Conservation (phyloP, 1,139 yeast species). For the Sugiyamaella pinicola region DNA sequence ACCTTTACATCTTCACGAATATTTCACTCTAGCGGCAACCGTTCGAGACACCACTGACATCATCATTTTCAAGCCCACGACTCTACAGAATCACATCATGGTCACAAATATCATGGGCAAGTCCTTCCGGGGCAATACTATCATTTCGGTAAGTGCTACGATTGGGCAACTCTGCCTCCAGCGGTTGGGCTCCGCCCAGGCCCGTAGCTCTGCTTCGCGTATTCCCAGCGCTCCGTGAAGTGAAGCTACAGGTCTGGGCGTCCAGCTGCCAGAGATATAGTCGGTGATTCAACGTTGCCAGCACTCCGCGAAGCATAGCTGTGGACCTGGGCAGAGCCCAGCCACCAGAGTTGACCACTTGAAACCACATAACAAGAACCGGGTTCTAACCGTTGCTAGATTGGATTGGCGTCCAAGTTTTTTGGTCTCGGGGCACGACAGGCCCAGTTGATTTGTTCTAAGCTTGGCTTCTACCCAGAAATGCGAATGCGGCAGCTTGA, state of each 20-base stretch:
- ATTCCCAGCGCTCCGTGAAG: neutral
- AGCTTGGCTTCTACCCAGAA: constrained; percentile 84
- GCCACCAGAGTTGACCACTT: neutral
- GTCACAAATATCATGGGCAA: constrained; percentile 47
- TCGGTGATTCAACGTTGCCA: too few species aligned
- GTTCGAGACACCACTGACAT: neutral
- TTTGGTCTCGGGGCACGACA: constrained; percentile 81
- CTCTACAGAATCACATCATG: constrained; percentile 31
- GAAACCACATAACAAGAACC: neutral
- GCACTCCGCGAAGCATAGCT: neutral
- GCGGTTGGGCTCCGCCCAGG: neutral
- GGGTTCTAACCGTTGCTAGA: constrained; percentile 43
- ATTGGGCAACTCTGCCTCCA: neutral
- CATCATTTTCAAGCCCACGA: neutral
- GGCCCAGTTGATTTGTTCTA: constrained; percentile 81
- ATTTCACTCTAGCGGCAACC: neutral
- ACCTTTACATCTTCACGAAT: neutral
- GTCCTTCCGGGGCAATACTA: constrained; percentile 46
- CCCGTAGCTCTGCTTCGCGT: too few species aligned
- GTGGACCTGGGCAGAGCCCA: neutral
- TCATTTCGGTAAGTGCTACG: constrained; percentile 38
- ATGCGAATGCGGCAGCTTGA: constrained; percentile 93
- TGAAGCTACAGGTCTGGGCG: neutral
- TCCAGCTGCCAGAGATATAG: too few species aligned
- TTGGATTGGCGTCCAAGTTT: constrained; percentile 77